phyloP scores from a whole-genome alignment of 2,329 filamentous ascomycete species.

The Fusarium annulatum region DNA sequence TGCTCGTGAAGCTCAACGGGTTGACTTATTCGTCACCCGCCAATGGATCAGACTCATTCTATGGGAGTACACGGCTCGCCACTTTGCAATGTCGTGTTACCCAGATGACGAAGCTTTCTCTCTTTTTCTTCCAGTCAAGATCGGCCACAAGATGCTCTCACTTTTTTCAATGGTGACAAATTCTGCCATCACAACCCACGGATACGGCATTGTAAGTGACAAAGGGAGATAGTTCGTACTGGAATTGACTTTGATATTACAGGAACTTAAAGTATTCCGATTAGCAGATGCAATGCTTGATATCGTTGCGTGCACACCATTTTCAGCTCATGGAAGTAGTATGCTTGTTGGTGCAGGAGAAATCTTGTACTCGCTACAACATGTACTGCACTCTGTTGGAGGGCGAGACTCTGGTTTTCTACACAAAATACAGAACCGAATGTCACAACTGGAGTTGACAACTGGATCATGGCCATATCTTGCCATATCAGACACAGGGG shows the following conservation, averaged over 20 bases:
- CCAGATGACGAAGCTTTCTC: slow-evolving; percentile 42
- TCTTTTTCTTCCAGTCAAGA: slow-evolving; percentile 40
- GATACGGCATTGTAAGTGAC: slow-evolving; percentile 43
- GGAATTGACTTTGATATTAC: not conserved
- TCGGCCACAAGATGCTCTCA: slow-evolving; percentile 43
- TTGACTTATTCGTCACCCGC: slow-evolving; percentile 44
- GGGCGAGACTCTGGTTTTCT: slow-evolving; percentile 35
- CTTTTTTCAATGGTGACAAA: slow-evolving; percentile 39
- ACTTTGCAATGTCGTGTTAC: slow-evolving; percentile 43
- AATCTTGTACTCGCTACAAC: slow-evolving; percentile 36
- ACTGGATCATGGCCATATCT: slow-evolving; percentile 32
- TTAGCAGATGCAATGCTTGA: slow-evolving; percentile 42
- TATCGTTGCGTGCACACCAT: slow-evolving; percentile 35
- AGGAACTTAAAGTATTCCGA: slow-evolving; percentile 45
- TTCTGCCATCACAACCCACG: slow-evolving; percentile 39
- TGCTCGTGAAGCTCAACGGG: slow-evolving; percentile 40
- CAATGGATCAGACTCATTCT: slow-evolving; percentile 45
- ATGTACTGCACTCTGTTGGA: slow-evolving; percentile 39
- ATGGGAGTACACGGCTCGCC: slow-evolving; percentile 45
- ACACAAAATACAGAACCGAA: slow-evolving; percentile 29
- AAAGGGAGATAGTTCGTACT: no score
- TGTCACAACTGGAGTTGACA: slow-evolving; percentile 29
- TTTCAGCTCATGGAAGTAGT: slow-evolving; percentile 27
- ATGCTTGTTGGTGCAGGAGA: slow-evolving; percentile 42
- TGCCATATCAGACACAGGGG: not conserved